A percentile compares a stretch with the other conserved stretches of the same genome.
phyloP scores from a whole-genome alignment of 129 eudicot species.

The Tagetes erecta region DNA sequence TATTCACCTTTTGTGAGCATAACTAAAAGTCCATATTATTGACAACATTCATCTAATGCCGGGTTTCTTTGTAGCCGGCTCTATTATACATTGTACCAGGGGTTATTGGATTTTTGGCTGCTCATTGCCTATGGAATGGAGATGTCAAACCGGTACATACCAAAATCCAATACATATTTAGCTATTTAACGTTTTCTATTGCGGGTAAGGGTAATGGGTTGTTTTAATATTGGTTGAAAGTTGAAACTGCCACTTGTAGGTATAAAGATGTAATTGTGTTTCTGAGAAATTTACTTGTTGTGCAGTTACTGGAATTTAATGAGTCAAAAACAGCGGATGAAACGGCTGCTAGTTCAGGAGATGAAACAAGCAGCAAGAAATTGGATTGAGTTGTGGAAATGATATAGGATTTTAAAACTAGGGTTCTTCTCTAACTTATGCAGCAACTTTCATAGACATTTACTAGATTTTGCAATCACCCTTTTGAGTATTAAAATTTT shows the following conservation, averaged over 20 bases:
- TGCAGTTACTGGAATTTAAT: constrained; percentile 39
- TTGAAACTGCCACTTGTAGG: neutral
- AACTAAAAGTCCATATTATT: neutral
- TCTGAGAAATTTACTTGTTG: neutral
- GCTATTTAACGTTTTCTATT: neutral
- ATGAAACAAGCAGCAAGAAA: constrained; percentile 36
- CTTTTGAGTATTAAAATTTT: neutral
- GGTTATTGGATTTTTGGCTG: constrained; percentile 87
- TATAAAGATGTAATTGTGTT: neutral
- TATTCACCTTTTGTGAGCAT: neutral
- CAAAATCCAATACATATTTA: neutral
- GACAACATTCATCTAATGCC: neutral
- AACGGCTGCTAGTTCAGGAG: constrained; percentile 1
- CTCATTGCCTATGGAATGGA: constrained; percentile 88
- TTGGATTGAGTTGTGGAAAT: constrained; percentile 26
- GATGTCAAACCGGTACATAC: constrained; percentile 76
- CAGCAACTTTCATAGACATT: constrained; percentile 21
- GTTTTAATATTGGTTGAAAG: neutral
- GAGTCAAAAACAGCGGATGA: constrained; percentile 30
- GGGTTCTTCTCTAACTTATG: constrained; percentile 32
- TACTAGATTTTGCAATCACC: constrained; percentile 27
- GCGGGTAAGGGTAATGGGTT: neutral
- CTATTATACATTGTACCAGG: constrained; percentile 84
- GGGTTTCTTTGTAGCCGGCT: constrained; percentile 69
- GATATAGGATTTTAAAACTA: constrained; percentile 19